Conservation (phyloP, 495 filamentous ascomycete species). For the Penicillium paxilli region DNA sequence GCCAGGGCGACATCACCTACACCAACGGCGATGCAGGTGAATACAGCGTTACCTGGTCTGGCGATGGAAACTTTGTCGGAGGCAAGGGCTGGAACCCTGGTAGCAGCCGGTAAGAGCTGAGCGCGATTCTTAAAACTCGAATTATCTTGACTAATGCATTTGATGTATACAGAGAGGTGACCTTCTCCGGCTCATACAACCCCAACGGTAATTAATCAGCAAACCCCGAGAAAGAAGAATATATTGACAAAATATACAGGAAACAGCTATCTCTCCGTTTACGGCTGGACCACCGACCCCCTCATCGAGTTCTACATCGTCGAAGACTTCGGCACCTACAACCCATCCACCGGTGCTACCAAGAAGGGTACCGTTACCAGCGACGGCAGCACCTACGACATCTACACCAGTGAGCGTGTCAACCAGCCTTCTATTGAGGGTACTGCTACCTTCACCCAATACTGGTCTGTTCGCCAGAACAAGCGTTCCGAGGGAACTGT, state of each 20-base stretch:
- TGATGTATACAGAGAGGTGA: constrained; percentile 49
- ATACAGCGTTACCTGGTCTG: constrained; percentile 55
- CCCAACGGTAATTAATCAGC: constrained; percentile 25
- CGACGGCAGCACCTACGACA: constrained; percentile 65
- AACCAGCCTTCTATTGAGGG: constrained; percentile 63
- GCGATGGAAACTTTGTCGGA: constrained; percentile 58
- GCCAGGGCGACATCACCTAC: constrained; percentile 51
- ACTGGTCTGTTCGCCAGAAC: constrained; percentile 56
- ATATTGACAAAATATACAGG: constrained; percentile 27
- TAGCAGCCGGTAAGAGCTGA: constrained; percentile 37
- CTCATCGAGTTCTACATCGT: constrained; percentile 67
- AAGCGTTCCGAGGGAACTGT: constrained; percentile 56
- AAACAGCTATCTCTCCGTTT: constrained; percentile 60
- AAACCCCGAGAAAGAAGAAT: too few relatives aligned
- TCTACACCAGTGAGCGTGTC: constrained; percentile 57
- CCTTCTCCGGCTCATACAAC: constrained; percentile 54
- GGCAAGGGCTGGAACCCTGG: constrained; percentile 65
- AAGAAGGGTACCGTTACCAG: constrained; percentile 54
- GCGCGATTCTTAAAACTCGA: too few relatives aligned
- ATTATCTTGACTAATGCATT: background rate
- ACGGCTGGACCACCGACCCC: constrained; percentile 63
- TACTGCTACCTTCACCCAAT: constrained; percentile 62
- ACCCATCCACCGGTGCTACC: constrained; percentile 46
- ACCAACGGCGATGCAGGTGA: constrained; percentile 57
- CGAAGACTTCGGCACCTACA: constrained; percentile 56